Evolutionary conservation across 2,329 filamentous ascomycete species (phyloP), one percentile per base, ranked within the genome.

Genomic region (Scopulariopsis brevicaulis): DNA sequence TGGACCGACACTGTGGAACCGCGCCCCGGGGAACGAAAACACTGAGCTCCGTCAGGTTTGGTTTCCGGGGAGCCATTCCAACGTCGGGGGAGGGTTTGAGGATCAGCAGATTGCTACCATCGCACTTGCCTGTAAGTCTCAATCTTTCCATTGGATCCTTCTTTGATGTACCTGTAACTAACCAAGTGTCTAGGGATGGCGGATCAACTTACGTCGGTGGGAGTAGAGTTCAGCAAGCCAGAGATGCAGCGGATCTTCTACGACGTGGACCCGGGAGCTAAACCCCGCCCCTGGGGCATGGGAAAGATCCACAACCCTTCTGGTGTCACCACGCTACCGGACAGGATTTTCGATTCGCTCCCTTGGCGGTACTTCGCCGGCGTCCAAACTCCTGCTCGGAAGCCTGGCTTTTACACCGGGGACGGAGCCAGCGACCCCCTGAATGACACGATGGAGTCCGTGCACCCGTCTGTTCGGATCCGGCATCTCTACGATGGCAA

Each of bases 21-120:
- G 20, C 22, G 6, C 15, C 4, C 43, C 24, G 20, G 55, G 34
- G 7, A 51, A 57, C 43, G 32, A 50, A 3, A 70, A 67, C 25
- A 76, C 75, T 1, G 71, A 78, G 59, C 68, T 79, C 53, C 70
- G 74, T 37, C 76, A 79, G 60, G 75, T 77, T 12, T 86, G 83
- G 83, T 90, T 90, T 64, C 83, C 86, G 0, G 86, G 86, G 7
- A 82, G 80, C 54, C 87, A 90, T 65, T 82, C 77, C 15, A 86
- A 89, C 63, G 82, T 87, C 53, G 86, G 86, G 4, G 86, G 86
- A 37, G 86, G 86, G 1, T 86, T 80, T 80, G 66, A 68, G 7
- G 77, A 80, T 53, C 73, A 78, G 60, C 75, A 75, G 53, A 69
- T 73, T 22, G 65, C 72, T 2, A 71, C 73, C 56, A 66, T 67